Base-by-base conservation (phyloP, 768 basidiomycete species). In the Pilatotrama ljubarskyi region DNA sequence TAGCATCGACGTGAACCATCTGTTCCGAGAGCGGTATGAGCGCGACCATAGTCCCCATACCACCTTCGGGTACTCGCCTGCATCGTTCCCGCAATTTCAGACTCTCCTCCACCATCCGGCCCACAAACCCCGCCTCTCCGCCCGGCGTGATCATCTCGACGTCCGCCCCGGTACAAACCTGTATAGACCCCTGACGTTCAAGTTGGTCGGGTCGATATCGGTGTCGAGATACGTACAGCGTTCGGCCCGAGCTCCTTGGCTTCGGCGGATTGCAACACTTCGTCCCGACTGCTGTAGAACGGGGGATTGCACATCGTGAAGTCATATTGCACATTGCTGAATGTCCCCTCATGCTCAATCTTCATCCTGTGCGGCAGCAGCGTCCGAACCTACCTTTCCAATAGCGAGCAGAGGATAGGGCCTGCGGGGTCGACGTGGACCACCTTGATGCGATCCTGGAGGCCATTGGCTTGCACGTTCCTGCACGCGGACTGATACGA, bases 271-370 rank as follows among this genome's bases (percentile, higher is more conserved):
- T 72, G 68, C 0, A 67, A 63, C 8, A 94, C 80, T 58, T 98
- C 96, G 29, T 86, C 83, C 0, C 71, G 68, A 57, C 86, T 90
- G n/a, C 77, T 70, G 69, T 97, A 98, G 73, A 99, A 99, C 0
- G 96, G 96, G 0, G 96, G 96, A 71, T 98, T 99, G 74, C 95
- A 98, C 86, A 98, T 93, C 0, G 87, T 85, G 64, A 96, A 93
- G 58, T 89, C 84, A 66, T 86, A 84, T 46, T 20, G 46, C 26
- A 42, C 37, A 43, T 43, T 49, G 29, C 62, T 58, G 15, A 10
- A n/a, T 10, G 29, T 32, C 29, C 10, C 29, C 10, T n/a, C n/a
- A n/a, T n/a, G n/a, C n/a, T n/a, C n/a, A n/a, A n/a, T n/a, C n/a
- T n/a, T n/a, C n/a, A n/a, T n/a, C n/a, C n/a, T n/a, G n/a, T n/a